Evolutionary conservation across 805 yeast species (phyloP), one percentile per base, ranked within the genome.

Genomic region (Kazachstania psychrophila): DNA sequence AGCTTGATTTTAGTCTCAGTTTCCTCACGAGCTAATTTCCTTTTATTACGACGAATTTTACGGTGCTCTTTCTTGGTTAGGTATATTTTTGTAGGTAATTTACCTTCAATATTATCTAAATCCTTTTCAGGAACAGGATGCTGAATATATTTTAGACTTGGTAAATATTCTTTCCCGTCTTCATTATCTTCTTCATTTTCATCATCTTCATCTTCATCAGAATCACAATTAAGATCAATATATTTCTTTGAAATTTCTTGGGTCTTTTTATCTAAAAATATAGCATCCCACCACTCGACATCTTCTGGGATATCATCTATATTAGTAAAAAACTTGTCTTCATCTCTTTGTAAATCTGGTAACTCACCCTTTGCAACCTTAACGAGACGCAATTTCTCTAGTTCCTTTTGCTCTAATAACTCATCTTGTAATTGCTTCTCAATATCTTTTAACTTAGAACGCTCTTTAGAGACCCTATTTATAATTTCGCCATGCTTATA

Each of bases 261-360:
- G 28, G 14, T 14, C 2, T 52, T 52, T 3, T 58, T 56, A 19
- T 62, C 64, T 2, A 81, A 46, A 33, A 74, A 72, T 2, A 74
- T 74, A 37, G 60, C 54, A 60, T 89, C 96, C 96, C 96, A 89
- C 95, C 96, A 86, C 56, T 87, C 96, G 2, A 77, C 58, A 13
- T 12, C 30, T 2, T 39, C 42, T 0, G 95, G 94, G 1, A 88
- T 87, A 14, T 41, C 51, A 0, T 51, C 39, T 5, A 32, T 31
- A 0, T 62, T 62, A 36, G 61, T 56, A 6, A 41, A 24, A 49
- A 69, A 81, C 7, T 62, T 53, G 14, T 73, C 70, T 49, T 85
- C 95, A 4, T 78, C 79, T 1, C 68, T 40, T 1, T 51, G 47
- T 13, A 62, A 54, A 44, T 80, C 76, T 0, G 88, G 75, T 6